Base-by-base conservation (phyloP, 345 rosid species). In the Tarenaya hassleriana region DNA sequence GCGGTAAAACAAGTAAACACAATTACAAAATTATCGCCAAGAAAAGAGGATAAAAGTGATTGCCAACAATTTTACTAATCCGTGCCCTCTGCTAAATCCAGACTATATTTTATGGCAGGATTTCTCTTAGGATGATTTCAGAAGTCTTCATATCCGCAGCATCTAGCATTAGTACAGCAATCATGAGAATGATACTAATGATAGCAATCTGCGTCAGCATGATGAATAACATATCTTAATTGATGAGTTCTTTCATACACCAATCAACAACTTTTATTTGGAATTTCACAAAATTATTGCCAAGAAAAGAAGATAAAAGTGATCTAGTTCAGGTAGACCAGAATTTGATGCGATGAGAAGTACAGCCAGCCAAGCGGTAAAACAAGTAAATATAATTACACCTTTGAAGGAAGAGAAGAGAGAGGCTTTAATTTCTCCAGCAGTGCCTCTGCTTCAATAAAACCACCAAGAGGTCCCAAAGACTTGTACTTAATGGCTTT, bases 361-460 rank as follows among this genome's bases (percentile, higher is more conserved):
- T 58, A n/a, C n/a, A 11, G 58, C 37, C 12, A 17, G 0, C 10
- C 51, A 57, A 29, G 58, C 17, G 7, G 34, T 56, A 33, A 42
- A 8, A 41, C 8, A 32, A 34, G 63, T 50, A 2, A n/a, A 41
- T 37, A 41, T 18, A 42, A 12, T 50, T 51, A 45, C 54, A 56
- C 42, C 48, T 64, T 57, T 18, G 58, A 57, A 43, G 4, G 58
- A 24, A 49, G 58, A 37, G 44, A 19, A 52, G 18, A 16, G 27
- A 8, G 19, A 31, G 92, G 87, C 64, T 77, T 82, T 62, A 87
- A 53, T 73, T 79, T 87, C 66, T 79, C 79, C 69, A 87, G 63
- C 59, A 84, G 64, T 61, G 79, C 75, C 58, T 77, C 84, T 52
- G 87, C 95, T 76, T 91, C 78, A 70, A 80, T 62, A 62, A 87